A percentile compares a stretch with the other conserved stretches of the same genome.
phyloP scores from a whole-genome alignment of 176 grass and related monocot genomes.

The Rhipidocladum racemiflorum region DNA sequence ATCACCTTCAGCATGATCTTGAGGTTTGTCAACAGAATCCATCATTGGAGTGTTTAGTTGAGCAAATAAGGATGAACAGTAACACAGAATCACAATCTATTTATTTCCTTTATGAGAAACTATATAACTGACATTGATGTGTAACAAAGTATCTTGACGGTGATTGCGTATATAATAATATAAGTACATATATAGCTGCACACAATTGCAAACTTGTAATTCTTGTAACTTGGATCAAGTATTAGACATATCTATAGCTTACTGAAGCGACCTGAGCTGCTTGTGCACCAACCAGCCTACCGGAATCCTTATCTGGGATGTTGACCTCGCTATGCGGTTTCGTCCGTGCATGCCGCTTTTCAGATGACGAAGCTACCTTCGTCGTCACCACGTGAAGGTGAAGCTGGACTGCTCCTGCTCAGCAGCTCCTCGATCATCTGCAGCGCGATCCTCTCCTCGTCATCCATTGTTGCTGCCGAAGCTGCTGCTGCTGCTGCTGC shows the following conservation, averaged over 20 bases:
- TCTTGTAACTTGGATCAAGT: constrained; percentile 48
- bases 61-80: constrained; percentile 19
- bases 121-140: constrained; percentile 51
- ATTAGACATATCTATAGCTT: constrained; percentile 46
- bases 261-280: constrained; percentile 53
- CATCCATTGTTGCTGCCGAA: constrained; percentile 53
- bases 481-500: constrained; percentile 37
- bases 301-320: constrained; percentile 42
- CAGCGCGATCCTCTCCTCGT: constrained; percentile 78
- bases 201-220: constrained; percentile 52
- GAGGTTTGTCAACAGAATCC: constrained; percentile 2
- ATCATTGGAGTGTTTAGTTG: not conserved
- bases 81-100: constrained; percentile 38
- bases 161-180: constrained; percentile 43
- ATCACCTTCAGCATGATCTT: constrained; percentile 38
- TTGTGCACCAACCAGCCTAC: constrained; percentile 46
- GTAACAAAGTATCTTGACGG: constrained; percentile 45
- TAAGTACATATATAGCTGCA: constrained; percentile 62
- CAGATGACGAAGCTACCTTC: constrained; percentile 54
- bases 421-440: constrained; percentile 99
- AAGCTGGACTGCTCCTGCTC: constrained; percentile 58
- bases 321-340: constrained; percentile 34
- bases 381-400: constrained; percentile 43
- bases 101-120: constrained; percentile 50
- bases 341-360: constrained; percentile 34